Percentiles rank a stretch among this genome's conserved stretches.
phyloP scores from a whole-genome alignment of 805 yeast genomes.

The Candida khao-thaluensis region DNA sequence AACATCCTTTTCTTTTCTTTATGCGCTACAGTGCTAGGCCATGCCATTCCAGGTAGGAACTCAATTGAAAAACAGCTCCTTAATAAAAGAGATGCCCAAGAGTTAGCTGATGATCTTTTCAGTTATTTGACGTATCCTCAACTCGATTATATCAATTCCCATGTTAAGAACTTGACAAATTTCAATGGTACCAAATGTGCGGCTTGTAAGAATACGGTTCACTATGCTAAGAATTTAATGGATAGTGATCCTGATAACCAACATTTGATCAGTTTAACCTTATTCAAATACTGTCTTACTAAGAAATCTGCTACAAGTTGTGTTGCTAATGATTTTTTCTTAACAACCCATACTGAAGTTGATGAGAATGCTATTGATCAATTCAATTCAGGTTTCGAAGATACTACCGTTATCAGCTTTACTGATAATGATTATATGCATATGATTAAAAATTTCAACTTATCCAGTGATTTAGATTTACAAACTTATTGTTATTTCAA shows the following conservation, averaged over 20 bases:
- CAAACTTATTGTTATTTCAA: conserved; percentile 56
- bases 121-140: conserved; percentile 24
- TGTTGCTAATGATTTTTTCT: conserved; percentile 36
- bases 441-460: conserved; percentile 34
- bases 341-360: conserved; percentile 31
- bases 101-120: conserved; percentile 27
- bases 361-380: conserved; percentile 13
- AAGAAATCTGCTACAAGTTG: conserved; percentile 31
- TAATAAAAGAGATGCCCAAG: conserved; percentile 16
- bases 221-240: conserved; percentile 27
- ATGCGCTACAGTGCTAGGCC: conserved; percentile 7
- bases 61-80: conserved; percentile 14
- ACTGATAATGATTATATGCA: conserved; percentile 41
- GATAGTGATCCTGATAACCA: conserved; percentile 29
- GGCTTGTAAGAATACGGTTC: conserved; percentile 35
- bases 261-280: conserved; percentile 35
- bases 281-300: conserved; percentile 35
- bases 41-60: conserved; percentile 14
- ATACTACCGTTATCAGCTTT: conserved; percentile 30
- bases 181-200: conserved; percentile 36
- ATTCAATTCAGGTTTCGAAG: conserved; percentile 24
- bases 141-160: conserved; percentile 27
- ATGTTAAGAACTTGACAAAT: conserved; percentile 26
- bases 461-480: conserved; percentile 36
- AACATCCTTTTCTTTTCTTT: not conserved